Evolutionary conservation across 208 protist genomes (phyloP), one percentile per base, ranked within the genome.

Genomic region (Crithidia sp.): DNA sequence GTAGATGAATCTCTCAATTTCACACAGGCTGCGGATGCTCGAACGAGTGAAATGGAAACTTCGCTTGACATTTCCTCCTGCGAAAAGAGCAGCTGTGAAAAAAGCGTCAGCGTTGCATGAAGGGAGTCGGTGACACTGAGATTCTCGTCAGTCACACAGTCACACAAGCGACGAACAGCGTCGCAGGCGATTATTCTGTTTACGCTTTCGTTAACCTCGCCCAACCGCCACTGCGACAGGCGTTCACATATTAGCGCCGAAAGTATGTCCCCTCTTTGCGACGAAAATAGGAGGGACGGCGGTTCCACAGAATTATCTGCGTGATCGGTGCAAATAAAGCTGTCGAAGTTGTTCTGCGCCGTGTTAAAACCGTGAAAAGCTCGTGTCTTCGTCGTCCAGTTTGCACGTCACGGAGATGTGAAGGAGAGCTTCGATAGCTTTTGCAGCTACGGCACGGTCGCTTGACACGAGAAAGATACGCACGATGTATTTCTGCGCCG

Each of bases 21-120:
- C 16, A 74, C 52, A 45, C 67, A 79, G 7, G 67, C 55, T 37
- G 44, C 17, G 8, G 28, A 40, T 17, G 74, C 74, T 17, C 70
- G 61, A n/a, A 74, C 8, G 7, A 74, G 6, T 14, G 67, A 52
- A 28, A 79, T 37, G 12, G 74, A 79, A 10, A 47, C 67, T 37
- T 79, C 74, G 16, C 67, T 74, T 36, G 74, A 67, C 13, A 62
- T 47, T 17, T 19, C 13, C 3, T 69, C 40, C 2, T 69, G 60
- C 3, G 57, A 67, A 36, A 55, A 2, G 5, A 79, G 19, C 0
- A 74, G 13, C 7, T 79, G 67, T 2, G 61, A 65, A 6, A 74
- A 13, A 53, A 79, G 41, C 2, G 59, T 70, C 17, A 72, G 36
- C 0, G 19, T 60, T 2, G 66, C n/a, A 9, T 68, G 52, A 9